Percentiles rank a stretch among this genome's conserved stretches.
Evolutionary conservation across 1,139 yeast genomes (phyloP).

Genomic region (Ogataea hybrid): DNA sequence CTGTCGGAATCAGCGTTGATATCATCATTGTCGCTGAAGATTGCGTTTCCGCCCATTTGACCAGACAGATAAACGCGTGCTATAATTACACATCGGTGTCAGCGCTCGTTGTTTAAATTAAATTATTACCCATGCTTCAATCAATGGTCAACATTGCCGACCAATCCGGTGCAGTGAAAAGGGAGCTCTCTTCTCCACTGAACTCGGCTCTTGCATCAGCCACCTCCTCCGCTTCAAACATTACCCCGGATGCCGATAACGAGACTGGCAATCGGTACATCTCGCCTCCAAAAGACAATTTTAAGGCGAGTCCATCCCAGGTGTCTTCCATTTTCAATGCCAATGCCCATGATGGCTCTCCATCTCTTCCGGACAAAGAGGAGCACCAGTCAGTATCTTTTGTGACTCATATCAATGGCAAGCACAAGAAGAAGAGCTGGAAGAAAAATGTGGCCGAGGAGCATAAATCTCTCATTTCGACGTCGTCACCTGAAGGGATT

Average conservation of each 20-base stretch:
- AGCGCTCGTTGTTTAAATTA: conserved; percentile 6
- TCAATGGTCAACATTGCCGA: conserved; percentile 16
- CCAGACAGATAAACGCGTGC: conserved; percentile 8
- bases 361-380: conserved; percentile 1
- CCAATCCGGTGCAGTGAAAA: conserved; percentile 10
- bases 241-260: neutral
- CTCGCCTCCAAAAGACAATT: neutral
- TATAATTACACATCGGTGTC: conserved; percentile 1
- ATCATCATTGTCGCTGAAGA: neutral
- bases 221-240: conserved; percentile 9
- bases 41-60: neutral
- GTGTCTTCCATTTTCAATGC: neutral
- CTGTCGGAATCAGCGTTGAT: neutral
- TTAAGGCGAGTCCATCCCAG: neutral
- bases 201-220: conserved; percentile 11
- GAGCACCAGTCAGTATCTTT: neutral
- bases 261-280: neutral
- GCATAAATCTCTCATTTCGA: conserved; percentile 48
- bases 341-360: conserved; percentile 1
- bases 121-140: conserved; percentile 12
- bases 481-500: conserved; percentile 84
- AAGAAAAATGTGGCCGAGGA: conserved; percentile 23
- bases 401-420: conserved; percentile 6
- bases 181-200: conserved; percentile 15
- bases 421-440: conserved; percentile 19